Percentiles rank a stretch among this genome's conserved stretches.
Evolutionary conservation across 805 yeast genomes (phyloP).

Genomic region (Wickerhamiella australiensis): DNA sequence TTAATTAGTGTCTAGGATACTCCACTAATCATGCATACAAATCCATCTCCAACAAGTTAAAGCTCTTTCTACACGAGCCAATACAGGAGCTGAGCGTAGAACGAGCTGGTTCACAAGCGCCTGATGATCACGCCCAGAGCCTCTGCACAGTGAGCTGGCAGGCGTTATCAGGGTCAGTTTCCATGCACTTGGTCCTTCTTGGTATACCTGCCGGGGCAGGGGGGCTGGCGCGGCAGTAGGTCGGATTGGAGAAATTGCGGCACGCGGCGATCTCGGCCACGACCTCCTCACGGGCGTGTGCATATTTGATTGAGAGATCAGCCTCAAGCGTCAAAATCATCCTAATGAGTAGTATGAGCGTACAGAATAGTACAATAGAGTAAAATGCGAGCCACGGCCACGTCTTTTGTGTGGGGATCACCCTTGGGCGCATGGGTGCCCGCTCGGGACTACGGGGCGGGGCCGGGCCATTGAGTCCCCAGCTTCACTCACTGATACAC

Average conservation of each 20-base stretch:
- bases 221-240: neutral
- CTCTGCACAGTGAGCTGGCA: slow-evolving; percentile 61
- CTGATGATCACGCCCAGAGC: slow-evolving; percentile 70
- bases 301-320: neutral
- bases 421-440: neutral
- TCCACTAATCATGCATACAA: too few species aligned
- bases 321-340: neutral
- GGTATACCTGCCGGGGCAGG: slow-evolving; percentile 69
- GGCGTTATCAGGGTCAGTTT: slow-evolving; percentile 52
- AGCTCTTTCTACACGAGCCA: slow-evolving; percentile 14
- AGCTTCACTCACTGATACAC: neutral
- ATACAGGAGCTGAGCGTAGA: slow-evolving; percentile 22
- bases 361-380: neutral
- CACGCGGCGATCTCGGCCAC: slow-evolving; percentile 6
- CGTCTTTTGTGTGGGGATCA: neutral
- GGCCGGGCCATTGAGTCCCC: neutral
- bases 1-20: too few species aligned
- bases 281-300: neutral
- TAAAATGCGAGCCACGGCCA: neutral
- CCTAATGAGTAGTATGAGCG: neutral
- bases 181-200: slow-evolving; percentile 71
- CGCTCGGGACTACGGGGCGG: neutral
- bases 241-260: neutral
- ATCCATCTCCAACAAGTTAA: neutral
- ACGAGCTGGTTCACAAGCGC: slow-evolving; percentile 61